Base-by-base conservation (phyloP, 345 rosid species). In the Salix arbutifolia region DNA sequence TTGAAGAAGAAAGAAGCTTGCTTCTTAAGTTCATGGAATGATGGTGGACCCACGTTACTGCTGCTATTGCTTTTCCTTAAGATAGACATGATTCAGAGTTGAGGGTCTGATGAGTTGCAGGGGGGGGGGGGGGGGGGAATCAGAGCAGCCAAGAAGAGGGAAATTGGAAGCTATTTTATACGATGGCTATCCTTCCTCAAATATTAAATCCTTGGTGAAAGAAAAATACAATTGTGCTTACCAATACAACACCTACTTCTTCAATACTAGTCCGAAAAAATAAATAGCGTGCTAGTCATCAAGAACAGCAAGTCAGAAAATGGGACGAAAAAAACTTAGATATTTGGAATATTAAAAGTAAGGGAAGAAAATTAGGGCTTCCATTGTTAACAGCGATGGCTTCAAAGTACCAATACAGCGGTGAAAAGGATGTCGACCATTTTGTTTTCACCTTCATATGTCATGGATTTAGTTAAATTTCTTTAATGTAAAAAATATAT, bases 1-100 rank as follows among this genome's bases (percentile, higher is more conserved):
- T 90, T 95, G 84, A 95, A 73, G 81, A 93, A 95, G 80, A 95
- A 95, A 6, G 97, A 95, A 66, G 97, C 97, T 75, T 95, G 99
- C 72, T 90, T 93, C 90, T 85, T 93, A 78, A 95, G 73, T 37
- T 95, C 96, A 80, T 74, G 88, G 75, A 95, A 90, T 44, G 88
- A 84, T 37, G 91, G 83, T 14, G 88, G 71, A 75, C 85, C 86
- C 90, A 80, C 87, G 80, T 70, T 79, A 85, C 81, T 78, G 65
- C 74, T 79, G 84, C 82, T 78, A 66, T 67, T 81, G 73, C 73
- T 86, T 79, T 81, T 90, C 85, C 90, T 90, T 64, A 87, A 77
- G 79, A 74, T 84, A 16, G 92, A 89, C 94, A 89, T 89, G 76
- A 30, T 69, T 58, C 64, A 23, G 28, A 23, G 23, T 23, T n/a